These are phyloP conservation scores for Nemophila menziesii DNA, from an alignment of 257 asterid genomes.

Conservation along the genomic window DNA sequence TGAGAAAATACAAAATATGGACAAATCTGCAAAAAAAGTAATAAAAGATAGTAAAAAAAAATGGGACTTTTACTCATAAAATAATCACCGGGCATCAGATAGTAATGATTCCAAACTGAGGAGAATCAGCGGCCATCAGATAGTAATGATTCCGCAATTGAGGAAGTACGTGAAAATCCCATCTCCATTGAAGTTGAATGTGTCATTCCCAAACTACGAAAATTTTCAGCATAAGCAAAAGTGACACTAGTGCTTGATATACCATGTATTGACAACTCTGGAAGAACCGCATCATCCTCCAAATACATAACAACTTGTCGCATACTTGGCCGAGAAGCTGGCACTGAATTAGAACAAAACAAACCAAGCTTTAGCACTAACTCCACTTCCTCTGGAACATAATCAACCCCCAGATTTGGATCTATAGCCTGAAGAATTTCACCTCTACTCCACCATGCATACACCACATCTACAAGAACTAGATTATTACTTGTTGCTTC, in stretches of 20 bases:
- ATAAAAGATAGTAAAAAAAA: too few relatives aligned
- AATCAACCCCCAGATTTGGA: slow-evolving; percentile 22
- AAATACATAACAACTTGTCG: slow-evolving; percentile 38
- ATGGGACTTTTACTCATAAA: too few relatives aligned
- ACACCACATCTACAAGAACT: slow-evolving; percentile 36
- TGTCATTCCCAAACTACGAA: slow-evolving; percentile 1
- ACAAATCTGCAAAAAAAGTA: too few relatives aligned
- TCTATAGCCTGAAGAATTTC: slow-evolving; percentile 27
- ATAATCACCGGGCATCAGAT: too few relatives aligned
- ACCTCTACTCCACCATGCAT: slow-evolving; percentile 23
- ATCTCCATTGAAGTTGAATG: not conserved
- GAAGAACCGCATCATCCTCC: slow-evolving; percentile 14
- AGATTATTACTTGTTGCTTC: slow-evolving; percentile 20
- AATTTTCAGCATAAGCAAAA: not conserved
- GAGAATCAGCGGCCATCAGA: slow-evolving; percentile 16
- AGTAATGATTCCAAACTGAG: too few relatives aligned
- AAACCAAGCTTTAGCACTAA: slow-evolving; percentile 41
- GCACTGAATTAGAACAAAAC: slow-evolving; percentile 32
- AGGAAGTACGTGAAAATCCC: not conserved
- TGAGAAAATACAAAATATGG: too few relatives aligned
- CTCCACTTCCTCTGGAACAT: slow-evolving; percentile 23
- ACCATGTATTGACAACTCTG: slow-evolving; percentile 10
- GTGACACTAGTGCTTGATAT: slow-evolving; percentile 3
- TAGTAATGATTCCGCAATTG: slow-evolving; percentile 7
- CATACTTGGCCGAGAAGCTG: slow-evolving; percentile 35